Base-by-base conservation (phyloP, 1,284 basidiomycete species). In the Abortiporus biennis region DNA sequence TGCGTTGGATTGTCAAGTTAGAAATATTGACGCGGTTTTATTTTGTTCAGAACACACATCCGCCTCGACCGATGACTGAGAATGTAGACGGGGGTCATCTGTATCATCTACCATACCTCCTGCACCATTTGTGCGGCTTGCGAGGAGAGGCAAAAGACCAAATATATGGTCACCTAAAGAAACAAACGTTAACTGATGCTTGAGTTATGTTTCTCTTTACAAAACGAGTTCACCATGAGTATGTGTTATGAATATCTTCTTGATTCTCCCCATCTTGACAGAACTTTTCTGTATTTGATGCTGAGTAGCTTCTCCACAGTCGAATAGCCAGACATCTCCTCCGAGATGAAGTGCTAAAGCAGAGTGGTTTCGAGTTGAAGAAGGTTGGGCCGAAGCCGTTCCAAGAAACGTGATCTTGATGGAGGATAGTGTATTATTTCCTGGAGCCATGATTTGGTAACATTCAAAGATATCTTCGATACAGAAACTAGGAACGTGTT, bases 201-300 rank as follows among this genome's bases (percentile, higher is more conserved):
- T 13, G 15, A 15, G 9, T 22, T 37, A 29, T 8, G 6, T 13
- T 42, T 17, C 9, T 1, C 8, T n/a, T 31, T 11, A 22, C 21
- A 6, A 34, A 15, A 4, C 13, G 15, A 19, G 54, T 69, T 36
- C 49, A 88, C 90, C 87, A 64, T 96, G 93, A 19, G 89, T 85
- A 64, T 96, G 92, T 0, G 92, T 95, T 47, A 96, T 80, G 62
- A 95, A 95, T 24, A 96, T 80, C 57, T 92, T 91, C 45, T 79
- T 73, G 40, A 95, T 85, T 58, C 69, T 85, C 17, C 84, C 81
- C 72, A 86, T 84, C 55, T 86, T 84, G n/a, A 85, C 69, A 1
- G 49, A 45, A 58, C 79, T 76, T 67, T 78, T 74, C 66, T 87
- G 77, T 49, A 96, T 58, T 50, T 85, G 86, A 55, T 84, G 77